These are phyloP conservation scores for Amoebophrya sp. DNA, from an alignment of 169 alveolate genomes.

Conservation along the genomic window DNA sequence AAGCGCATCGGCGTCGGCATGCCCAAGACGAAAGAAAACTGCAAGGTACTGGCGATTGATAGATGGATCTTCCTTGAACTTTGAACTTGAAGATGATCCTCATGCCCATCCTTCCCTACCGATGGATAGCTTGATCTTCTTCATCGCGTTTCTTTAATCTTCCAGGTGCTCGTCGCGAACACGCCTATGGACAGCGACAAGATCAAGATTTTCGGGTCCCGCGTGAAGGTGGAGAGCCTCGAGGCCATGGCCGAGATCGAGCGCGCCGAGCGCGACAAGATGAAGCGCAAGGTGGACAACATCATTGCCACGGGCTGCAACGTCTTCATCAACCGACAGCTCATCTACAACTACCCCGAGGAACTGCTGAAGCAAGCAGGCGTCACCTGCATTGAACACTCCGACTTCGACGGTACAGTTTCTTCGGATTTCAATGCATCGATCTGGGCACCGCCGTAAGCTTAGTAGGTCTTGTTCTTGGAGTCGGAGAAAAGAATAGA, in stretches of 20 bases:
- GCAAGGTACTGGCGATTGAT: not conserved
- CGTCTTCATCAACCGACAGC: slow-evolving; percentile 94
- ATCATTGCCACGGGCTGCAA: slow-evolving; percentile 88
- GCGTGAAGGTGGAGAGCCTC: slow-evolving; percentile 92
- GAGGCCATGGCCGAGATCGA: slow-evolving; percentile 94
- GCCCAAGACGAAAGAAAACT: slow-evolving; percentile 25
- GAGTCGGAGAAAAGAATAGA: too few relatives aligned
- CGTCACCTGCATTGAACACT: slow-evolving; percentile 55
- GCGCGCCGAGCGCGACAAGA: slow-evolving; percentile 90
- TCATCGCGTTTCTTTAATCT: not conserved
- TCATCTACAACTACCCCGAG: slow-evolving; percentile 97
- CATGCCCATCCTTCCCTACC: not conserved
- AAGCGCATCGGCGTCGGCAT: slow-evolving; percentile 70
- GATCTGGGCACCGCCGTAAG: not conserved
- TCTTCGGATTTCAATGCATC: too few relatives aligned
- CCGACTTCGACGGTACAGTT: slow-evolving; percentile 95
- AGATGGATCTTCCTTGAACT: not conserved
- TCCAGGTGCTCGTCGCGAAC: slow-evolving; percentile 75
- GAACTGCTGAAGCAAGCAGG: slow-evolving; percentile 80
- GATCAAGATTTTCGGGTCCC: slow-evolving; percentile 96
- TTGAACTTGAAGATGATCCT: not conserved
- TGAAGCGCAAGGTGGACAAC: slow-evolving; percentile 86
- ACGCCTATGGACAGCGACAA: slow-evolving; percentile 99
- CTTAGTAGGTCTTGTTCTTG: not conserved
- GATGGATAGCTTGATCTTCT: not conserved